Evolutionary conservation across 345 rosid genomes (phyloP).

Genomic region (Eutrema japonicum): DNA sequence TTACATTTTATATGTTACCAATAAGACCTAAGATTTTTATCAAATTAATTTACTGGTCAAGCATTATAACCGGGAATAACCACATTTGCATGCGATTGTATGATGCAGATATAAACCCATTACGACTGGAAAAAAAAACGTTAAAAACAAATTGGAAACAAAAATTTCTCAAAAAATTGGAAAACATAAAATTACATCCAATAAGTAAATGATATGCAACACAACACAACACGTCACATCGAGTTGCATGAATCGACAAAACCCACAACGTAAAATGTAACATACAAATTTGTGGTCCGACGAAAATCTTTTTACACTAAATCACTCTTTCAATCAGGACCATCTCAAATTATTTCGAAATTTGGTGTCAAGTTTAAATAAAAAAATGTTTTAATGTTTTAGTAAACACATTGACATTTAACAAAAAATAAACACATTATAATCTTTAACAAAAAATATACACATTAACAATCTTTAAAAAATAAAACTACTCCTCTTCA

Average conservation of each 20-base stretch:
- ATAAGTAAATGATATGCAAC: constrained; percentile 34
- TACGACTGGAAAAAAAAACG: neutral
- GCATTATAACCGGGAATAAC: neutral
- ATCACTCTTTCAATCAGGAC: constrained; percentile 13
- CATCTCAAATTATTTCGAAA: constrained; percentile 5
- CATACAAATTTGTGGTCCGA: constrained; percentile 32
- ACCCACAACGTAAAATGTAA: constrained; percentile 26
- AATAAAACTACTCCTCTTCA: too few relatives aligned
- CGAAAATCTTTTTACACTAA: neutral
- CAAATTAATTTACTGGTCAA: too few relatives aligned
- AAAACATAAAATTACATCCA: constrained; percentile 8
- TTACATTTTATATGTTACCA: neutral
- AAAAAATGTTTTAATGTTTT: neutral
- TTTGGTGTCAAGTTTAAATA: neutral
- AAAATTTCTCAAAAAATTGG: too few relatives aligned
- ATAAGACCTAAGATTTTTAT: neutral
- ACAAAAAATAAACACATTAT: too few relatives aligned
- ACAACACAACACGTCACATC: constrained; percentile 32
- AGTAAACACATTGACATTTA: neutral
- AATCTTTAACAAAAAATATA: too few relatives aligned
- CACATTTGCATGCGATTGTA: neutral
- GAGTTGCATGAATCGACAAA: constrained; percentile 34
- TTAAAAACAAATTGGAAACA: neutral
- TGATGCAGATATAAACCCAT: neutral
- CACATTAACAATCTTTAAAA: neutral